Base-by-base conservation (phyloP, 2,329 filamentous ascomycete species). In the Fusarium piperis region DNA sequence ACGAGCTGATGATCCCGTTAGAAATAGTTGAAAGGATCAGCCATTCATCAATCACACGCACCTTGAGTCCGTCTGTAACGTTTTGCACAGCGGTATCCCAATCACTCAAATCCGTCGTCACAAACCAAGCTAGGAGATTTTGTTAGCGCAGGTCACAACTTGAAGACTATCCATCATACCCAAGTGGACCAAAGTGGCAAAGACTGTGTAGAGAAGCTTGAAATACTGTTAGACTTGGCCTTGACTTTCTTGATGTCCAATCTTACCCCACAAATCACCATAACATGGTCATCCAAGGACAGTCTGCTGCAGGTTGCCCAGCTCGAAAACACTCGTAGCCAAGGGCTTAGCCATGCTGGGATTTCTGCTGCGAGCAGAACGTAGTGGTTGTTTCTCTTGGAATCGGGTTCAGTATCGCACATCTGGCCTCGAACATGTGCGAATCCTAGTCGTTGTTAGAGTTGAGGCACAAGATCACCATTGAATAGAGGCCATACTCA, bases 241-340 rank as follows among this genome's bases (percentile, higher is more conserved):
- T 7, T 13, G 1, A 10, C 9, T 20, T 28, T 33, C 7, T 10
- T 6, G 5, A 23, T 16, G 3, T 2, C 28, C 26, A 16, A 33
- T 64, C 79, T 41, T 73, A 83, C 81, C 63, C 76, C 74, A 18
- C 80, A 77, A n/a, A 74, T 67, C 6, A 81, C 67, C 75, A 83
- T 80, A 18, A 83, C 72, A 68, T 81, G 83, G 67, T 85, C 83
- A 53, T 85, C 83, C 6, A 78, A 16, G 28, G 79, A 80, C 23
- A 81, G 78, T 6, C 74, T 65, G 6, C 75, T 70, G 8, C 76
- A 67, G 7, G 76, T 78, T 36, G 65, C 75, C 79, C 80, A 81
- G 13, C 83, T 75, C 16, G 77, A 78, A 52, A 78, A 83, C 5
- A 85, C 62, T n/a, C 83, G 78, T 23, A 84, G 52, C 33, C 79